These are phyloP conservation scores for Picochlorum sp. DNA, from an alignment of 139 green algal species.

Conservation along the genomic window DNA sequence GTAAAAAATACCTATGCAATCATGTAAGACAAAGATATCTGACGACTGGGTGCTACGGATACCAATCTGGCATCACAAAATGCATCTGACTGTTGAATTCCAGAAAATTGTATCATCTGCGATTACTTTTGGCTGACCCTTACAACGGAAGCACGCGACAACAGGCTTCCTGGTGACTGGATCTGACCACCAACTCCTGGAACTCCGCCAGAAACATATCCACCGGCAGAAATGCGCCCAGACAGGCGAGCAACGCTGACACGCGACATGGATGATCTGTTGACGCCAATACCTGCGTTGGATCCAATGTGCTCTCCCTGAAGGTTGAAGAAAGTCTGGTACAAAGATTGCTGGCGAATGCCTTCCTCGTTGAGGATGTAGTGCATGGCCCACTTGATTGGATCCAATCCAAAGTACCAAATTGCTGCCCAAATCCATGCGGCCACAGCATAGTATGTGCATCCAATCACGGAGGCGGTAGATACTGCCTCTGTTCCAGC, in stretches of 20 bases:
- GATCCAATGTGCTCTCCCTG: constrained; percentile 27
- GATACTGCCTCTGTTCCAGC: constrained; percentile 43
- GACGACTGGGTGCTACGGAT: not conserved
- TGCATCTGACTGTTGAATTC: too few species aligned
- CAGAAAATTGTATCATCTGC: not conserved
- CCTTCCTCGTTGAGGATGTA: constrained; percentile 69
- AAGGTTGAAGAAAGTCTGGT: constrained; percentile 13
- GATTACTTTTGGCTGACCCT: constrained; percentile 13
- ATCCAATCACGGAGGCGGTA: constrained; percentile 61
- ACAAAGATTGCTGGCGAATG: constrained; percentile 36
- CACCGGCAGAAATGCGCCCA: constrained; percentile 3
- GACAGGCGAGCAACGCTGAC: constrained; percentile 1
- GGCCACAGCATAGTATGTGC: constrained; percentile 62
- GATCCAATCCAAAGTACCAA: constrained; percentile 68
- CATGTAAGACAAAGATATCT: too few species aligned
- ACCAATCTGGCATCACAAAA: not conserved
- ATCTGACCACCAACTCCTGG: constrained; percentile 30
- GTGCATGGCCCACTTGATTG: constrained; percentile 62
- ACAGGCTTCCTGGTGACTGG: constrained; percentile 18
- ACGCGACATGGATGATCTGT: constrained; percentile 21
- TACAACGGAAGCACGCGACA: constrained; percentile 34
- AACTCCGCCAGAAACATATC: constrained; percentile 20
- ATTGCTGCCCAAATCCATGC: constrained; percentile 73
- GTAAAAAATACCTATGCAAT: too few species aligned
- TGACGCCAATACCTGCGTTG: constrained; percentile 18